Base-by-base conservation (phyloP, 306 rosid genomes). In the Cicer cuneatum region DNA sequence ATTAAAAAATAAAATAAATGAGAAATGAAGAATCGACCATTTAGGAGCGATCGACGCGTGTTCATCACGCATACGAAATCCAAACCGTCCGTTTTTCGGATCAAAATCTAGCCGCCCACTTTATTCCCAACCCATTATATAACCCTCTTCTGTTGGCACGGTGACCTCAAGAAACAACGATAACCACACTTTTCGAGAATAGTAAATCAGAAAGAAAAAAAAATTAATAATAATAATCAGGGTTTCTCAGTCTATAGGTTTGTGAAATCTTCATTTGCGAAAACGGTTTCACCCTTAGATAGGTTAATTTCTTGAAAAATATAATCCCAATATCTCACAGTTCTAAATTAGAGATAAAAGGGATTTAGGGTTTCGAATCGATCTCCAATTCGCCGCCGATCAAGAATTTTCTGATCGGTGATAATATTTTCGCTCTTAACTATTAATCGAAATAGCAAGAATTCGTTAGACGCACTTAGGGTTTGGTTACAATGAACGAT, bases 401-500 rank as follows among this genome's bases (percentile, higher is more conserved):
- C 72, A 45, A 24, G 5, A 45, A 11, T 76, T 42, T 40, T 29
- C 15, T 15, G 63, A 81, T 80, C 77, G 84, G 80, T 61, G 66
- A 47, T 45, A 18, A 7, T 57, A 29, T 21, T 59, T 39, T 52
- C 45, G 8, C 11, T 48, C 45, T 75, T 53, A 16, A 75, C 60
- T 35, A 5, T 16, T 75, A 9, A 29, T 75, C 16, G 10, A 38
- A 59, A 43, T 80, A 38, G 19, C 24, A 7, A 71, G 52, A 18
- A 16, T 45, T 66, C 18, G 11, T 71, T 49, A 57, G 74, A 13
- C 47, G 10, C 77, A 38, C 42, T 40, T 42, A 80, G 87, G 77
- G 82, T 61, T 84, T 61, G 21, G 70, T 77, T 35, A 72, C 58
- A 69, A 84, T 84, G 87, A 84, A 84, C 80, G 87, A 84, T 67